phyloP scores from a whole-genome alignment of 768 basidiomycete genomes.

The Mycena albidolilacea region DNA sequence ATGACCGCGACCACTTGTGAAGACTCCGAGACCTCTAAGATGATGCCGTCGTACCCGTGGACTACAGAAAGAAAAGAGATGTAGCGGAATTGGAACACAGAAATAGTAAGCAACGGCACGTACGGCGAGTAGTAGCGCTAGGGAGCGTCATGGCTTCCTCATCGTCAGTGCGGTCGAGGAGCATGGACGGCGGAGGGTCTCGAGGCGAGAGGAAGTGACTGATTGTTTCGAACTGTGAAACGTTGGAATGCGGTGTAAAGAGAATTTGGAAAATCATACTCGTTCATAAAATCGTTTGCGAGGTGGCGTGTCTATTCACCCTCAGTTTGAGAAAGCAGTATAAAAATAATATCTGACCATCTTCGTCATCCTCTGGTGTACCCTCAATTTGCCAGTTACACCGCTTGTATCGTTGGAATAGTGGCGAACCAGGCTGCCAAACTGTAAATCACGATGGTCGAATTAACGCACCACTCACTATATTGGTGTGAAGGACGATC shows the following conservation, averaged over 20 bases:
- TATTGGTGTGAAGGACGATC: conserved; percentile 90
- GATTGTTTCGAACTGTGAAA: conserved; percentile 78
- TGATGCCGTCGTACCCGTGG: conserved; percentile 85
- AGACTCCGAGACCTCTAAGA: conserved; percentile 83
- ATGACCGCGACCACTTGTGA: conserved; percentile 84
- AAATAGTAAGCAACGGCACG: conserved; percentile 45
- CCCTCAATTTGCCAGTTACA: conserved; percentile 93
- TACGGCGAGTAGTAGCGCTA: conserved; percentile 75
- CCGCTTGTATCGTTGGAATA: conserved; percentile 93
- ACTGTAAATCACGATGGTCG: neutral
- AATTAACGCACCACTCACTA: conserved; percentile 64
- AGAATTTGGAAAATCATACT: conserved; percentile 52
- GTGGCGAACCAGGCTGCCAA: conserved; percentile 85
- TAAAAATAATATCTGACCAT: conserved; percentile 62
- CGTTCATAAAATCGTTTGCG: conserved; percentile 81
- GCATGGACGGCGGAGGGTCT: conserved; percentile 86
- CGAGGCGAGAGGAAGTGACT: conserved; percentile 82
- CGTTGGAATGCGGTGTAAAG: conserved; percentile 7
- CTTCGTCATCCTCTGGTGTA: conserved; percentile 85
- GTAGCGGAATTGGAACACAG: conserved; percentile 17
- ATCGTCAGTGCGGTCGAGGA: conserved; percentile 83
- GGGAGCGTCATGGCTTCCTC: conserved; percentile 80
- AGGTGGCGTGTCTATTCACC: conserved; percentile 75
- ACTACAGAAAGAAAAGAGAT: conserved; percentile 55
- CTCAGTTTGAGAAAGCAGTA: conserved; percentile 15